A percentile compares a stretch with the other conserved stretches of the same genome.
Evolutionary conservation across 768 basidiomycete genomes (phyloP).

Genomic region (Termitomyces sp.): DNA sequence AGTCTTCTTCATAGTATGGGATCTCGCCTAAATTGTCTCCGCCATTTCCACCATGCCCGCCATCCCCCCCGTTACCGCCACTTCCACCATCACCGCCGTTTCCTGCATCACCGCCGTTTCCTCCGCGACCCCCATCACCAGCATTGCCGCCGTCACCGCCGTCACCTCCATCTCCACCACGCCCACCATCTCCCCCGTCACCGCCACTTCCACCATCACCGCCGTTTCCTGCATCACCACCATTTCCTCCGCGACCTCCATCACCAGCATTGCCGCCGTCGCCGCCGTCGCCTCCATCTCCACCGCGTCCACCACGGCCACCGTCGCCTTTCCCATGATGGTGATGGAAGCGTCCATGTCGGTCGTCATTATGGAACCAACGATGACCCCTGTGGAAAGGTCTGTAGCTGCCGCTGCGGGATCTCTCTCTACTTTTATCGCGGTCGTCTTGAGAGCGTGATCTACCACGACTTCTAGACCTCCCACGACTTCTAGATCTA

Average conservation of each 20-base stretch:
- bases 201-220: constrained; percentile 3
- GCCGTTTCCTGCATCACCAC: neutral
- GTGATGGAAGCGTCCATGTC: neutral
- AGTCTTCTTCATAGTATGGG: neutral
- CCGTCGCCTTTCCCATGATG: neutral
- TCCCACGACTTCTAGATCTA: neutral
- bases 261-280: constrained; percentile 2
- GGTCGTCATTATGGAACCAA: neutral
- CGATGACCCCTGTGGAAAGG: neutral
- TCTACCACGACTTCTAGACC: neutral
- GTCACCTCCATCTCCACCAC: constrained; percentile 2
- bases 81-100: neutral
- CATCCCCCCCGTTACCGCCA: neutral
- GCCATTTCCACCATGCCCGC: neutral
- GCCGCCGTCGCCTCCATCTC: neutral
- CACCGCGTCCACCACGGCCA: neutral
- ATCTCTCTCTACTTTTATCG: constrained; percentile 3
- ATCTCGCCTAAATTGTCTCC: neutral
- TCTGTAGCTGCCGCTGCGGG: neutral
- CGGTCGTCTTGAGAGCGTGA: constrained; percentile 4
- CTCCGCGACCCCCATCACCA: constrained; percentile 4
- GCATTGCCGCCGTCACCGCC: neutral
- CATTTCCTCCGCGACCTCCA: neutral
- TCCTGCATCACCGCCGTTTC: neutral
- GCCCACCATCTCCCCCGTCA: neutral